Conservation (phyloP, 2,329 filamentous ascomycete genomes). For the Pyrenochaeta sp. region DNA sequence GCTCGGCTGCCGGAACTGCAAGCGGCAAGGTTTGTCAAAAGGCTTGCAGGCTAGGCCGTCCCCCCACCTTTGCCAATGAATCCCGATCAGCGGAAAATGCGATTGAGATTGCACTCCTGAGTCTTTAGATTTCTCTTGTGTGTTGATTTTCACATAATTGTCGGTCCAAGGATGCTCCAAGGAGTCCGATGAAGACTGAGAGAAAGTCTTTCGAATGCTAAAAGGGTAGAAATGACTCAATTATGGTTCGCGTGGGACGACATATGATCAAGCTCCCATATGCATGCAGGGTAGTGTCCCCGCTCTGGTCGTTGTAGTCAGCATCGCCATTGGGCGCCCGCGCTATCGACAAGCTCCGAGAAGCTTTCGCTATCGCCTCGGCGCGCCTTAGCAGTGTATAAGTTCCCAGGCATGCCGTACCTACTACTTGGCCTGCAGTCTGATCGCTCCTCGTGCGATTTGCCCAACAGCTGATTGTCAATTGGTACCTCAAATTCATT, state of each 20-base stretch:
- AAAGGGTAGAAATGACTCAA: too few relatives aligned
- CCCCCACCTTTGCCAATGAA: not conserved
- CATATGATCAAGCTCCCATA: conserved; percentile 26
- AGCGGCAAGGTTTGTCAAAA: conserved; percentile 24
- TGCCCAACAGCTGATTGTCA: conserved; percentile 10
- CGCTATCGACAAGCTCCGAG: conserved; percentile 18
- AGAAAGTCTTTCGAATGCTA: too few relatives aligned
- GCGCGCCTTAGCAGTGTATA: conserved; percentile 22
- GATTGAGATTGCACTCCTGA: too few relatives aligned
- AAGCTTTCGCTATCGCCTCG: conserved; percentile 21
- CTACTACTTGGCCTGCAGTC: conserved; percentile 6
- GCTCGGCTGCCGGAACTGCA: not conserved
- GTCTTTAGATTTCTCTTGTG: too few relatives aligned
- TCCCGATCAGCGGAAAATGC: too few relatives aligned
- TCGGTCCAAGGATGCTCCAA: too few relatives aligned
- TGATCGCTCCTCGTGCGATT: conserved; percentile 9
- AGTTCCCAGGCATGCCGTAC: conserved; percentile 10
- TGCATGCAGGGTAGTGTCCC: conserved; percentile 19
- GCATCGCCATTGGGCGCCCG: too few relatives aligned
- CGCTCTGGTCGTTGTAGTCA: not conserved
- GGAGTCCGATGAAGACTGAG: too few relatives aligned
- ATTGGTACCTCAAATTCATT: too few relatives aligned
- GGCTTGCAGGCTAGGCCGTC: conserved; percentile 9
- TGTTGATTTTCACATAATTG: too few relatives aligned
- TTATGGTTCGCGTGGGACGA: too few relatives aligned